Base-by-base conservation (phyloP, 164 flowering plant species). In the Vitis labrusca region DNA sequence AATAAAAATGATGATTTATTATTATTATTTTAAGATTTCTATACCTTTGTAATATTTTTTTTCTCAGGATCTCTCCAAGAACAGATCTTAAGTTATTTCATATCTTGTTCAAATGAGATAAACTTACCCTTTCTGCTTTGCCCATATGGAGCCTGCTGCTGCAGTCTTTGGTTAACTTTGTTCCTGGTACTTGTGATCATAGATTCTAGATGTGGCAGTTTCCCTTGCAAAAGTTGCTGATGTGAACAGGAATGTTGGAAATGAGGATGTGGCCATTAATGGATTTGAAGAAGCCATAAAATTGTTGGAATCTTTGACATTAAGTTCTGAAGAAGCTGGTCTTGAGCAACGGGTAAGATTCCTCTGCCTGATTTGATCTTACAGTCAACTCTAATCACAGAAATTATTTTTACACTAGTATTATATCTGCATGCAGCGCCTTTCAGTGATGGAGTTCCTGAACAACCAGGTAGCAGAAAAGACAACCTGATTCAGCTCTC, bases 201-300 rank as follows among this genome's bases (percentile, higher is more conserved):
- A 94, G 98, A 72, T 78, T 52, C 61, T 94, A 54, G 98, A 94
- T 78, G 83, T 94, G 13, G 97, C 94, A 17, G 86, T 88, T 63
- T 94, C 98, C 51, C 84, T 92, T 13, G 97, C 99, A 57, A 94
- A 94, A 85, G 98, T 94, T 67, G 97, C 99, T 12, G 98, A 94
- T 76, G 93, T 85, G n/a, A 98, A 94, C 73, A 78, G 90, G 77
- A 81, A 64, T 74, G 76, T 92, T 37, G 96, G 91, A 14, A 76
- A 83, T 69, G 92, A 90, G 77, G 75, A 73, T 68, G 72, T 76
- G 68, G 96, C 97, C 3, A 47, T 83, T 67, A 80, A 84, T 69
- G 89, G 88, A 55, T 92, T 94, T 70, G 84, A 84, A 59, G 98
- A 94, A 85, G 99, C 87, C 68, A 81, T 90, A 50, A 80, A 86